Percentiles rank a stretch among this genome's conserved stretches.
These are phyloP conservation scores for Oldenlandia corymbosa DNA, from an alignment of 257 asterid genomes.

Conservation along the genomic window DNA sequence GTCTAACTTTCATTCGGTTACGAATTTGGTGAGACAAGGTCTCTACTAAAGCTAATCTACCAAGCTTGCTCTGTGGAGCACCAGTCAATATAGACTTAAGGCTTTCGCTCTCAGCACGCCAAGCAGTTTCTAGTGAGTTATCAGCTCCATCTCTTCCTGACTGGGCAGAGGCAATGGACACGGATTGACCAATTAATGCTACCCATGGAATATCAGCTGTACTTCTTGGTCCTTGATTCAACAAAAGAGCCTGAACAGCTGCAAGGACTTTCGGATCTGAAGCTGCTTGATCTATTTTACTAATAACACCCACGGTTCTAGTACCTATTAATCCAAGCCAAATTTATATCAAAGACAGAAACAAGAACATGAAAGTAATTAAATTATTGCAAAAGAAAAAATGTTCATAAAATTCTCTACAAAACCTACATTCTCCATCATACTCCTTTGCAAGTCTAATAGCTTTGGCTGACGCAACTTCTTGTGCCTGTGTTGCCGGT, in stretches of 20 bases:
- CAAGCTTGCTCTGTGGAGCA: conserved; percentile 93
- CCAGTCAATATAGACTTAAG: conserved; percentile 76
- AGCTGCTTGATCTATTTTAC: conserved; percentile 87
- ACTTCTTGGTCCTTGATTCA: conserved; percentile 91
- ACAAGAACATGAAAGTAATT: not conserved
- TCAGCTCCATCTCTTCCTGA: conserved; percentile 74
- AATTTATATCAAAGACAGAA: not conserved
- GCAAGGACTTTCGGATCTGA: conserved; percentile 86
- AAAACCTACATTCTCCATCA: conserved; percentile 89
- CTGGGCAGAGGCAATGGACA: conserved; percentile 85
- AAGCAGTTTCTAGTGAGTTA: conserved; percentile 87
- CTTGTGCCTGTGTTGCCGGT: conserved; percentile 94
- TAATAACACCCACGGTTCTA: conserved; percentile 88
- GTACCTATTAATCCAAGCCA: conserved; percentile 47
- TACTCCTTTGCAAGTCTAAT: conserved; percentile 88
- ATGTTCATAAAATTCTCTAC: conserved; percentile 2
- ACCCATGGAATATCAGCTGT: conserved; percentile 96
- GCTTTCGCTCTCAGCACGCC: conserved; percentile 93
- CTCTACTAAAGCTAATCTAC: conserved; percentile 92
- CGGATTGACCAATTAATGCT: conserved; percentile 97
- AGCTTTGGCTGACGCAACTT: conserved; percentile 89
- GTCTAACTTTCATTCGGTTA: conserved; percentile 80
- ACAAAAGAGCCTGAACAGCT: conserved; percentile 92
- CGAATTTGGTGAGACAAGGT: conserved; percentile 90
- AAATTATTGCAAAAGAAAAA: not conserved